These are phyloP conservation scores for Tulasnella sp. DNA, from an alignment of 768 basidiomycete species.

Conservation along the genomic window DNA sequence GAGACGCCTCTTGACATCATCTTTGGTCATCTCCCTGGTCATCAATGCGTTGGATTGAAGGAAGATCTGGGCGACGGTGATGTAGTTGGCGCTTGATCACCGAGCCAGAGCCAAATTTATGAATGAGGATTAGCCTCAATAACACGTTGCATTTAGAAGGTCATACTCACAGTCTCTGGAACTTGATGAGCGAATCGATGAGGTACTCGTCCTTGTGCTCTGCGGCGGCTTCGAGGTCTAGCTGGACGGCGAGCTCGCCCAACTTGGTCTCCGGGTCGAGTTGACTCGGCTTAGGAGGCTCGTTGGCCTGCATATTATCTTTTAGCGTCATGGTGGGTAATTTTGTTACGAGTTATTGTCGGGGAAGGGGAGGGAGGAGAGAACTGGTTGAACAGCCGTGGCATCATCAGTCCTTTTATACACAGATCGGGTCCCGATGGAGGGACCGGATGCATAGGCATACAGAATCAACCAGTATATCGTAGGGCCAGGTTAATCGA, in stretches of 20 bases:
- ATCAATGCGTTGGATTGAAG: conserved; percentile 61
- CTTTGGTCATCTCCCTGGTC: conserved; percentile 43
- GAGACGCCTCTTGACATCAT: conserved; percentile 70
- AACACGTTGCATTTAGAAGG: background rate
- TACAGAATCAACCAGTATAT: too few relatives aligned
- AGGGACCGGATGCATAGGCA: too few relatives aligned
- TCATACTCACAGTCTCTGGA: conserved; percentile 22
- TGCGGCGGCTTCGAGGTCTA: conserved; percentile 1
- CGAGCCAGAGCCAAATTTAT: background rate
- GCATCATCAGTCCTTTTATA: too few relatives aligned
- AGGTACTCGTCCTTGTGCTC: conserved; percentile 19
- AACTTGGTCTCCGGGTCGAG: conserved; percentile 7
- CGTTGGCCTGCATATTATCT: background rate
- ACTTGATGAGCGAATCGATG: conserved; percentile 26
- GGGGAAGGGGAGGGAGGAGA: background rate
- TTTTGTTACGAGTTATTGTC: background rate
- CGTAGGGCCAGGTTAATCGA: too few relatives aligned
- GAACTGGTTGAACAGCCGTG: too few relatives aligned
- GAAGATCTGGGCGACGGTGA: conserved; percentile 66
- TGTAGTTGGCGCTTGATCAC: conserved; percentile 17
- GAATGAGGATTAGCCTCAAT: too few relatives aligned
- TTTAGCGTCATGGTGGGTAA: background rate
- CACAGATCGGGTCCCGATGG: too few relatives aligned
- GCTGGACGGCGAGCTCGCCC: conserved; percentile 9
- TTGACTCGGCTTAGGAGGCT: conserved; percentile 6